Base-by-base conservation (phyloP, 495 filamentous ascomycete genomes). In the Mytilinidion resinicola region DNA sequence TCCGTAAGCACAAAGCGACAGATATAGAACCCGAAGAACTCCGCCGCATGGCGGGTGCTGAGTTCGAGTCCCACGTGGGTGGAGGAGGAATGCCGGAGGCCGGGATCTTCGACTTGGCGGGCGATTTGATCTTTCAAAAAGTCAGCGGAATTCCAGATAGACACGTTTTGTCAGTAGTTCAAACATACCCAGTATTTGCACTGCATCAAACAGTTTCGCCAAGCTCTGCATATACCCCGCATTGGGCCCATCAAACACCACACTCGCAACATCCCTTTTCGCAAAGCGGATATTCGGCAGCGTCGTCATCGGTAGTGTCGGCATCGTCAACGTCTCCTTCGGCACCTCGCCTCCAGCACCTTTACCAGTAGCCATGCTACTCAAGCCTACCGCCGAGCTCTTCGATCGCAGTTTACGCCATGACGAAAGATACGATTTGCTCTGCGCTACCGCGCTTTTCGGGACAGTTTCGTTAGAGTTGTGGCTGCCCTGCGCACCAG, bases 11-110 rank as follows among this genome's bases (percentile, higher is more conserved):
- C 90, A 69, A 97, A 98, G 14, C 95, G 88, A 71, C 92, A 96
- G 15, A 98, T 79, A 69, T 90, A 97, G 72, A 98, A 96, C 33
- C 85, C 91, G 70, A 98, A 98, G 74, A 98, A 98, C 67, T 97
- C 93, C 34, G 95, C 89, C 9, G 93, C 95, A 73, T 96, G 92
- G 17, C 91, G 83, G 33, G 89, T 89, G 70, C 89, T 90, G 15
- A 97, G 80, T 72, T 98, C 95, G 33, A 98, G 79, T 15, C 93
- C 95, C 52, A 97, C 90, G 64, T 96, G 90, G 25, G 91, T 95
- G 62, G 85, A 87, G 54, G 81, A 84, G 15, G 82, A 82, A 75
- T 92, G 89, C 64, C 87, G 87, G 41, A 96, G 78, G 11, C 90
- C 89, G 10, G 90, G 91, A 70, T 95, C 92, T 69, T 98, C 93